Evolutionary conservation across 257 asterid genomes (phyloP), one percentile per base, ranked within the genome.

Genomic region (Leptodermis oblonga): DNA sequence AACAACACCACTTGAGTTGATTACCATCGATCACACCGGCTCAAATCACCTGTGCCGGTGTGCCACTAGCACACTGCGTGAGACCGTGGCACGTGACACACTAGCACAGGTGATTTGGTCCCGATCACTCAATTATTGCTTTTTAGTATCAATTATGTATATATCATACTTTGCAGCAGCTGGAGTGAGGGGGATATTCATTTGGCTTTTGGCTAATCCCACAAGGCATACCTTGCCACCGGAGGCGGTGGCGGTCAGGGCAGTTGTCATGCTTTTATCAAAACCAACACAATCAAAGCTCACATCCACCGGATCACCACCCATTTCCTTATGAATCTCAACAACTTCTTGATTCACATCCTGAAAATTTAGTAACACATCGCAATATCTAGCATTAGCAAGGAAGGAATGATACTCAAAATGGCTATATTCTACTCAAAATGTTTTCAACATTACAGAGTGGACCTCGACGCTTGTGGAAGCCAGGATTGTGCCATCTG

Each of bases 151-250:
- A 34, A 2, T 5, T 13, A 52, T 23, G 18, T 41, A 28, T 39
- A 17, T 42, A 58, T 1, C 59, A 0, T 76, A 93, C 98, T 96
- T 88, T 70, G 84, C 97, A 48, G 96, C 92, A 78, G 99, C 96
- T 23, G 95, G 87, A 20, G 96, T 78, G 37, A 93, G 95, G 25
- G 97, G 99, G 68, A 93, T 62, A 6, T 84, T 88, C 99, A 90
- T 93, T 70, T 80, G 84, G 0, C 68, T 73, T 71, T 88, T 96
- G 9, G 95, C 97, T 80, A 93, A 62, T 20, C 99, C 97, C n/a
- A 90, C 96, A 14, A 90, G 95, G 76, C 96, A 90, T 73, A 93
- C 96, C 79, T 84, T 88, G n/a, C 99, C 97, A 62, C 99, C 97
- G 0, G 97, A 70, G 22, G 80, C 71, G 52, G 97, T 93, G 25